These are phyloP conservation scores for Penicillium cosmopolitanum DNA, from an alignment of 495 filamentous ascomycete genomes.

Conservation along the genomic window DNA sequence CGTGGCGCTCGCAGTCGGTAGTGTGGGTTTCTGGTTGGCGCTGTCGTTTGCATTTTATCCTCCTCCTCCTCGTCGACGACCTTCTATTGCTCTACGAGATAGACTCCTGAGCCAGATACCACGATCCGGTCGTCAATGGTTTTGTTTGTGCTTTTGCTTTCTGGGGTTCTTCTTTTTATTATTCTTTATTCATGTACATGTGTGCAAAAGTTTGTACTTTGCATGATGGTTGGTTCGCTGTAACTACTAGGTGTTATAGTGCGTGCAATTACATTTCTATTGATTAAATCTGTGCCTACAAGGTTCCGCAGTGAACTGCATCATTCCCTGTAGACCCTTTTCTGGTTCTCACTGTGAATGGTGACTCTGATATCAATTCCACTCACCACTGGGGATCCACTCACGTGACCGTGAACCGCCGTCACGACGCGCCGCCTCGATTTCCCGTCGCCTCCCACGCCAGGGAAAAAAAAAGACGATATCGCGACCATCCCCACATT, in stretches of 20 bases:
- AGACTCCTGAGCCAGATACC: slow-evolving; percentile 54
- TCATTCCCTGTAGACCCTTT: too few species aligned
- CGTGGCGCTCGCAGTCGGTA: slow-evolving; percentile 34
- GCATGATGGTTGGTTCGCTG: slow-evolving; percentile 10
- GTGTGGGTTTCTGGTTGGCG: slow-evolving; percentile 48
- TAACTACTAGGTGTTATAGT: not conserved
- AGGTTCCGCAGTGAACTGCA: too few species aligned
- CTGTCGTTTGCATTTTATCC: slow-evolving; percentile 43
- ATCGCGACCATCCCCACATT: not conserved
- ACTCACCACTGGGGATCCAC: not conserved
- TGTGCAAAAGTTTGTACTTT: slow-evolving; percentile 21
- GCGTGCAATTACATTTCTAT: slow-evolving; percentile 4
- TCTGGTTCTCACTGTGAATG: too few species aligned
- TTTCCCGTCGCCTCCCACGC: slow-evolving; percentile 2
- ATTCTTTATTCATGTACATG: slow-evolving; percentile 22
- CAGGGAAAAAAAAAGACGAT: not conserved
- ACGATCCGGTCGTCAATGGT: slow-evolving; percentile 41
- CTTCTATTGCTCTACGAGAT: slow-evolving; percentile 45
- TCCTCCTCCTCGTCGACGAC: slow-evolving; percentile 34
- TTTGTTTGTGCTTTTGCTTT: slow-evolving; percentile 16
- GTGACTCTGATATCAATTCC: not conserved
- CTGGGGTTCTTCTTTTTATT: slow-evolving; percentile 4
- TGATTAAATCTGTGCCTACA: not conserved
- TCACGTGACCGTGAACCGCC: not conserved
- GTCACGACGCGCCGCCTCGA: not conserved